Base-by-base conservation (phyloP, 2,329 filamentous ascomycete species). In the Elsinoe arachidis region DNA sequence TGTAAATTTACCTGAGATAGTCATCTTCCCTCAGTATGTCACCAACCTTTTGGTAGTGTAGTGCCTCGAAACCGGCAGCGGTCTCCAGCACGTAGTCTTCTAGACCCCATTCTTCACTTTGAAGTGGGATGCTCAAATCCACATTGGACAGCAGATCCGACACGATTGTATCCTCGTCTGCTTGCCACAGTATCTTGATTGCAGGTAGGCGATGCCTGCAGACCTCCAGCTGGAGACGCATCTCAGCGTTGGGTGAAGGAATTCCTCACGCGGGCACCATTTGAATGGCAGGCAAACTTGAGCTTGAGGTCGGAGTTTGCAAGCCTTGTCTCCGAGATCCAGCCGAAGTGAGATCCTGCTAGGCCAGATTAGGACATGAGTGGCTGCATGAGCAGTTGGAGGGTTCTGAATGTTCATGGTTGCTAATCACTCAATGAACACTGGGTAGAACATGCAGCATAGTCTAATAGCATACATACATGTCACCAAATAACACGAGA, bases 71-170 rank as follows among this genome's bases (percentile, higher is more conserved):
- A 3, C 54, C 54, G 46, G 81, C 83, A 15, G 72, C 75, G 2
- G 96, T 78, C 70, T 95, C 88, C 30, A 96, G 88, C 7, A 81
- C 81, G 70, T 97, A 97, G 68, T 96, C 89, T 66, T 96, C 91
- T 2, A 96, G 73, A 0, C 89, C 90, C 89, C 90, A 96, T 59
- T 90, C 78, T 39, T 79, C 78, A 58, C 85, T 84, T 73, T 96
- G 90, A 0, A 97, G 81, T 0, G 91, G 90, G 1, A 96, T 76
- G 14, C 87, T 79, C 43, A 88, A 82, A 71, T 95, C 91, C 63
- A 96, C 77, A 60, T 89, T 81, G 61, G 87, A 83, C 37, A 96
- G 77, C 1, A 96, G 80, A 63, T 86, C 83, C 30, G 87, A 80
- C 60, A 96, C 78, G 1, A 89, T 95, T 21, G 63, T 59, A 5